Evolutionary conservation across 2,329 filamentous ascomycete genomes (phyloP).

Genomic region (Beauveria brongniartii): DNA sequence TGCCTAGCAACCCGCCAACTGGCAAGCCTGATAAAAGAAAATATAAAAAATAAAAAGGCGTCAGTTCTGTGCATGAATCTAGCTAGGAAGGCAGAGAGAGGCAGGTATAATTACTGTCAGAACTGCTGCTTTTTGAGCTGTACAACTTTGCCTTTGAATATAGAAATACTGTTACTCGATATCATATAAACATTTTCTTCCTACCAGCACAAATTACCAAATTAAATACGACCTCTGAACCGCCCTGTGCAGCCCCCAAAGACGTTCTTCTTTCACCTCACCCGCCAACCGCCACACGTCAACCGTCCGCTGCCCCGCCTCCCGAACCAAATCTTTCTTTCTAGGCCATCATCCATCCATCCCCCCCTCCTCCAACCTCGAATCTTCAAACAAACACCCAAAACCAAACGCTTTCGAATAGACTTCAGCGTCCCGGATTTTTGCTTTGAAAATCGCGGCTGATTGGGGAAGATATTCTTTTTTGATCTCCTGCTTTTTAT

Average conservation of each 20-base stretch:
- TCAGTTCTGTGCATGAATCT: neutral
- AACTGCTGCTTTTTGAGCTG: neutral
- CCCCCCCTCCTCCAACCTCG: slow-evolving; percentile 2
- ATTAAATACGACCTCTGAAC: neutral
- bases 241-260: neutral
- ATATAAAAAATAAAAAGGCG: neutral
- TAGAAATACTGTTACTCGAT: neutral
- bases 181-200: neutral
- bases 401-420: neutral
- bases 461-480: slow-evolving; percentile 3
- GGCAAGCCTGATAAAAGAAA: neutral
- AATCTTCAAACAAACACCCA: neutral
- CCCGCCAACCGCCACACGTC: neutral
- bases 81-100: no score
- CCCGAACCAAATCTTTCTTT: neutral
- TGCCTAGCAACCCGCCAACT: neutral
- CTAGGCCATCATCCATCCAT: neutral
- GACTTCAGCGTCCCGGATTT: slow-evolving; percentile 1
- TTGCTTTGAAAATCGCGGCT: slow-evolving; percentile 3
- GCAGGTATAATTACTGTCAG: neutral
- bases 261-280: neutral
- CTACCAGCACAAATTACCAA: neutral
- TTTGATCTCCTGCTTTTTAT: neutral
- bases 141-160: neutral
- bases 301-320: slow-evolving; percentile 1